Evolutionary conservation across 306 rosid genomes (phyloP), one percentile per base, ranked within the genome.

Genomic region (Quercus parvula): DNA sequence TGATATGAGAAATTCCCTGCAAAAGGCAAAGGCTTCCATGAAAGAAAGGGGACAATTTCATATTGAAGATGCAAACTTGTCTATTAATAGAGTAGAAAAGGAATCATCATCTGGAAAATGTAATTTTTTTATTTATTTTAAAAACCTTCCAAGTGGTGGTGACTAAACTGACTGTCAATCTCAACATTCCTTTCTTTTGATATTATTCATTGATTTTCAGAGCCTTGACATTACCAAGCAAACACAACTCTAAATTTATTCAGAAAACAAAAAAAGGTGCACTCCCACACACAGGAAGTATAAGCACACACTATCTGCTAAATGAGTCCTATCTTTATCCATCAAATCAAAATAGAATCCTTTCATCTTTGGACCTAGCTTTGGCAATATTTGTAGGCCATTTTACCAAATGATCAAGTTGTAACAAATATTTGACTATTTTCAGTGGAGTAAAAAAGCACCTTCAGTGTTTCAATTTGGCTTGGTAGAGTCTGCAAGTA

Each of bases 401-500:
- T 25, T 24, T 71, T 56, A 18, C 31, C 61, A 56, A 69, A 70
- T 9, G 46, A 55, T 31, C 13, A 38, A 55, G 9, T 67, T 5
- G 44, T 27, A 77, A 28, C 17, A 6, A 41, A 31, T 78, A 59
- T 46, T 44, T 63, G 72, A 22, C 71, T 31, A 31, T 31, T 31
- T 69, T 59, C 55, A 73, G 56, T 10, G 56, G 11, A 59, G 44
- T 44, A 67, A 10, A 62, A 83, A 41, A 1, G 10, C 81, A 95
- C 97, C 97, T 88, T 86, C 74, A 91, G 82, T 83, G 83, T 90
- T 70, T 74, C 88, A 71, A 89, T 79, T 89, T 89, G 94, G 76
- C 83, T 86, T 78, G 85, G 89, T 76, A 91, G 87, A 80, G 94
- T 87, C 77, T 81, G 87, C 81, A 90, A 84, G 85, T 88, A 92